Evolutionary conservation across 352 stramenopile genomes (phyloP), one percentile per base, ranked within the genome.

Genomic region (Pythium aristosporum): DNA sequence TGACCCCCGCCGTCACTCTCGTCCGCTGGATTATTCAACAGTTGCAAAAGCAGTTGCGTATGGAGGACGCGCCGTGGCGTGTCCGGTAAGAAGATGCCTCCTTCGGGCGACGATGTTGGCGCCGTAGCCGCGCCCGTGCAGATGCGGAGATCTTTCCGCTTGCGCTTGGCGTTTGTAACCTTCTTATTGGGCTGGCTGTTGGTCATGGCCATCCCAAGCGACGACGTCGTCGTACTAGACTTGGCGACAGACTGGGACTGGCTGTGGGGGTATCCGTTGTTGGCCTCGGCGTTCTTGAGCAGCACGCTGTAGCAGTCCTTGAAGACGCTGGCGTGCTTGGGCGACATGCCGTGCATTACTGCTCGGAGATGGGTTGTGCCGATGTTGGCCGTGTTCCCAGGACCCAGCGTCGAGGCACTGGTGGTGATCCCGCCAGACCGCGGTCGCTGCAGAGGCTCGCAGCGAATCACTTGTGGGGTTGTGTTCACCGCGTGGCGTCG

Each of bases 91-190:
- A 88, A 92, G 73, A 94, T 91, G 37, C 82, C 82, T 16, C 65
- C 82, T 25, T 89, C 77, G 12, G 60, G 61, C 15, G 63, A 55
- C 23, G 56, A 32, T 9, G 68, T 71, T 12, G 57, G 32, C 3
- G 30, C 25, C 2, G 36, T 13, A 6, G 36, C 18, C 12, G 18
- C 42, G 16, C 73, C 76, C 5, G 85, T 94, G 63, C 80, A 92
- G 32, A 92, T 90, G 49, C 83, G 81, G 23, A 94, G 67, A 58
- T 94, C 85, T 73, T 94, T 92, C 36, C 85, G 83, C 62, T 94
- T 94, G 52, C 85, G 80, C 67, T 94, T 94, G 20, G 75, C 77
- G 36, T 74, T 85, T 48, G 60, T 39, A 39, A 10, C 11, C 34
- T 39, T 57, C 50, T 92, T 91, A 63, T 92, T 92, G 15, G 53